Evolutionary conservation across 768 basidiomycete species (phyloP), one percentile per base, ranked within the genome.

Genomic region (Strobilomyces confusus): DNA sequence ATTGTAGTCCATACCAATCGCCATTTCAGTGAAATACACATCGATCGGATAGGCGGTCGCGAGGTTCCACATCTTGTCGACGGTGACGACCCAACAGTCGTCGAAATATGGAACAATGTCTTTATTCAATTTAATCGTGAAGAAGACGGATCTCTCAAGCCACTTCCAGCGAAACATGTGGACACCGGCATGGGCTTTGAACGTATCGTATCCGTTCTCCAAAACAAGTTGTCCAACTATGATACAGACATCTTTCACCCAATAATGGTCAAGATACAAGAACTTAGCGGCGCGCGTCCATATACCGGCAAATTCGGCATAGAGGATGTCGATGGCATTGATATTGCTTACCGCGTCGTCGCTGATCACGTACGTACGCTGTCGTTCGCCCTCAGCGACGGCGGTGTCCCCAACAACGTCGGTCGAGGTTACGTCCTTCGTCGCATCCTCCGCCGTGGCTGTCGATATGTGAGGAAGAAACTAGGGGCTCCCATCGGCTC

Each of bases 181-280:
- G 97, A 99, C 68, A 99, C 97, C 7, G 97, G 97, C 47, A 94
- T 99, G 95, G 97, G 97, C 40, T 99, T 97, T 70, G 97, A 99
- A 70, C 91, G 97, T 48, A 78, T 99, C 26, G 97, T 99, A 25
- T 97, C 95, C 15, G 86, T 89, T 37, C 76, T 98, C 9, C 97
- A 99, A 69, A 84, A 92, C 72, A 88, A 83, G 65, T 76, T 81
- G 22, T 98, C 95, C 44, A 99, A 98, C 73, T 99, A 99, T 73
- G 97, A 99, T 69, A 98, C 97, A 46, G 97, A 99, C 64, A 80
- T 97, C 54, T 99, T 99, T 72, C 68, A 76, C 1, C 95, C 95
- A 5, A 86, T 98, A 51, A 98, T 99, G 66, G 74, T 70, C 34
- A 88, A 80, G 70, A 88, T 99, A 48, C 88, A 89, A 64, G 84